Base-by-base conservation (phyloP, 768 basidiomycete genomes). In the Hortiboletus campestris region DNA sequence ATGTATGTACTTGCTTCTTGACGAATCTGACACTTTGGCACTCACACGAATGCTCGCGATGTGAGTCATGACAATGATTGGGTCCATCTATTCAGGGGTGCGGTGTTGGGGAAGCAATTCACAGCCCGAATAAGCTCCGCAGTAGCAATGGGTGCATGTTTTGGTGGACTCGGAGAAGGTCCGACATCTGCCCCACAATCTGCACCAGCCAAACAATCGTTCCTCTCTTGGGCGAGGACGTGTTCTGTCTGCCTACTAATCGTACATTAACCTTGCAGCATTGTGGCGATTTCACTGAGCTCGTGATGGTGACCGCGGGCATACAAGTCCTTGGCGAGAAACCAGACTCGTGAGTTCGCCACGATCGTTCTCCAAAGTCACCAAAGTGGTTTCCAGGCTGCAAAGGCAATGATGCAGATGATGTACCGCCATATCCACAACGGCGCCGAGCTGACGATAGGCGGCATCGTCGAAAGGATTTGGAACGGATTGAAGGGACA, bases 321-420 rank as follows among this genome's bases (percentile, higher is more conserved):
- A 14, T 50, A 57, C 22, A 58, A 20, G 31, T 57, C 49, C 25
- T 47, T 48, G 14, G 49, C 14, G 0, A 47, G 34, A 10, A 57
- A 39, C 57, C 54, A 58, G 42, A 17, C 49, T 45, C 2, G 41
- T 35, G 3, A 58, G 51, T 44, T 46, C 42, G 1, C 43, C 42
- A 16, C 47, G 38, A 48, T 12, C 12, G 12, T 43, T 11, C 6
- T 25, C 41, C 28, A 40, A 20, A 29, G 44, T 42, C 5, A 1
- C 13, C 19, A 53, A 16, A n/a, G 41, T 14, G n/a, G 17, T 22
- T 25, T 28, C 20, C 39, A 40, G 14, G 10, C 14, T 19, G 28
- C 22, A 17, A 29, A 45, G 25, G 8, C 6, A 7, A n/a, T 4
- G 6, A 16, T 53, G 48, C 9, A 55, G 36, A 25, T 34, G 11